Evolutionary conservation across 164 flowering plant species (phyloP).

Genomic region (Aristolochia californica): DNA sequence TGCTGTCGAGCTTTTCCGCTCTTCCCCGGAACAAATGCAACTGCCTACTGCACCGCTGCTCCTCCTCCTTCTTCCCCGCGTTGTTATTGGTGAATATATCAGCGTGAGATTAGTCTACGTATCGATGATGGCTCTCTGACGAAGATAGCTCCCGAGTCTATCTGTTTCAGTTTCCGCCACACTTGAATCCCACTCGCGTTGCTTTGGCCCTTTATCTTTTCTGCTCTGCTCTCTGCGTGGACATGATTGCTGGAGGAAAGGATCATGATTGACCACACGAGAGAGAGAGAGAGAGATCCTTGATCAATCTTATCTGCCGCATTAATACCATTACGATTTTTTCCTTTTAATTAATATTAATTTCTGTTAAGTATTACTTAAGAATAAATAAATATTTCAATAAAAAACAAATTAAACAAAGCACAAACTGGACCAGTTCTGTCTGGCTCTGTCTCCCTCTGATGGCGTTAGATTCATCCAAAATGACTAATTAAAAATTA

Average conservation of each 20-base stretch:
- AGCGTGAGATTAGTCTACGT: conserved; percentile 1
- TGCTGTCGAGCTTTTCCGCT: neutral
- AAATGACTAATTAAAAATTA: no score
- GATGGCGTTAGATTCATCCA: no score
- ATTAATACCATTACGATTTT: neutral
- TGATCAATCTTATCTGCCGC: conserved; percentile 11
- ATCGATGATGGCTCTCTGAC: conserved; percentile 1
- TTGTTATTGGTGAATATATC: neutral
- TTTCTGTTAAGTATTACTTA: neutral
- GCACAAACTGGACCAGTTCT: no score
- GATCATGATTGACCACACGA: conserved; percentile 18
- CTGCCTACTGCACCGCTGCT: no score
- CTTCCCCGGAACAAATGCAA: no score
- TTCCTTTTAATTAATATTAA: no score
- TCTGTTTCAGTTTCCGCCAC: neutral
- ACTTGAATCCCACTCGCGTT: no score
- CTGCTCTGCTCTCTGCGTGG: neutral
- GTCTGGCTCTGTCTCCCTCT: no score
- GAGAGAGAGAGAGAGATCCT: conserved; percentile 2
- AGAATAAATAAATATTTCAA: no score
- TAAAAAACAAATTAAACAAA: no score
- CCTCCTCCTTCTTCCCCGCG: no score
- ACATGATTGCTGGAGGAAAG: conserved; percentile 10
- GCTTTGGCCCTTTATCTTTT: no score
- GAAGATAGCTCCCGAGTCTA: neutral